Evolutionary conservation across 805 yeast species (phyloP).

Genomic region (Ogataea polymorpha): DNA sequence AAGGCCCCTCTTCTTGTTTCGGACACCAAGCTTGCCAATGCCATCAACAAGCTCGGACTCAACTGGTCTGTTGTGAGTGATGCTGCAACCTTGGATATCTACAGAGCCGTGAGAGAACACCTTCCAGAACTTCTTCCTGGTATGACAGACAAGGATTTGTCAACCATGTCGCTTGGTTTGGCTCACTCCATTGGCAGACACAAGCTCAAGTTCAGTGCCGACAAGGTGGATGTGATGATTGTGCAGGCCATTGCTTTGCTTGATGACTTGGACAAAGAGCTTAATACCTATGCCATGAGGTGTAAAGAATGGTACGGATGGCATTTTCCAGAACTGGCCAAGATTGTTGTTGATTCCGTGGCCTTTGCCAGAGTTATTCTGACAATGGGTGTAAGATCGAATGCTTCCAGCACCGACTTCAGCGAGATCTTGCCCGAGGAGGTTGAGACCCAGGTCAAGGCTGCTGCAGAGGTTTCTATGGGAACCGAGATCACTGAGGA

Average conservation of each 20-base stretch:
- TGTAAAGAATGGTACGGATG: slow-evolving; percentile 99
- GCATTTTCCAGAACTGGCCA: slow-evolving; percentile 99
- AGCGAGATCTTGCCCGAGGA: slow-evolving; percentile 91
- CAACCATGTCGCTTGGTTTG: slow-evolving; percentile 96
- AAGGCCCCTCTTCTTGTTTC: slow-evolving; percentile 86
- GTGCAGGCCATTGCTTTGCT: slow-evolving; percentile 97
- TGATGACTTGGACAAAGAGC: slow-evolving; percentile 95
- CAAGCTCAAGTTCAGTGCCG: slow-evolving; percentile 95
- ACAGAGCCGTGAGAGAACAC: slow-evolving; percentile 92
- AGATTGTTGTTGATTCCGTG: slow-evolving; percentile 91
- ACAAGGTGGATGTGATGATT: slow-evolving; percentile 98
- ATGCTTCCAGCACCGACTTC: slow-evolving; percentile 86
- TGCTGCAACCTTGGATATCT: slow-evolving; percentile 90
- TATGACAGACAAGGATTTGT: slow-evolving; percentile 74
- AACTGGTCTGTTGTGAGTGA: slow-evolving; percentile 88
- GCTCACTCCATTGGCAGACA: slow-evolving; percentile 99
- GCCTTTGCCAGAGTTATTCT: slow-evolving; percentile 94
- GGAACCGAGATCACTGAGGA: slow-evolving; percentile 96
- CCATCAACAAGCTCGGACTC: slow-evolving; percentile 91
- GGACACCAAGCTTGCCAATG: slow-evolving; percentile 93
- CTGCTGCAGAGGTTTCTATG: slow-evolving; percentile 98
- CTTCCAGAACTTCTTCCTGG: slow-evolving; percentile 95
- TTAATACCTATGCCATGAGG: slow-evolving; percentile 98
- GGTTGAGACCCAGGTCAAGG: slow-evolving; percentile 83
- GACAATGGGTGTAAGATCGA: slow-evolving; percentile 91